These are phyloP conservation scores for Schoenoplectus tabernaemontani DNA, from an alignment of 202 grass and related monocot species.

Conservation along the genomic window DNA sequence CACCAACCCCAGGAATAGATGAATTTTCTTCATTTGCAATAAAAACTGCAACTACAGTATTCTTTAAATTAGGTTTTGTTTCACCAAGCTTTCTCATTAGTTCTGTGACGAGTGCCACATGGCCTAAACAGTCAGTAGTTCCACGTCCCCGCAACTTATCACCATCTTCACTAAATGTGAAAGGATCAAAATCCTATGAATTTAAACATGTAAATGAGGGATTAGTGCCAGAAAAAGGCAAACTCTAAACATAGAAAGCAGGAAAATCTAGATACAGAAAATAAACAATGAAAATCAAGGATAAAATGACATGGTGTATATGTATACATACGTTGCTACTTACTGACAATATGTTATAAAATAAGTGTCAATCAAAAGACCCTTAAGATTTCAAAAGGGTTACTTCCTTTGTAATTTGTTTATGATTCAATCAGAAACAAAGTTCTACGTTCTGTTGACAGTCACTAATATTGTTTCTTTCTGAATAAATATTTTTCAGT, in stretches of 20 bases:
- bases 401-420: neutral
- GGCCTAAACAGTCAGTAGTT: constrained; percentile 35
- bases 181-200: constrained; percentile 17
- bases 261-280: neutral
- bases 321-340: neutral
- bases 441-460: neutral
- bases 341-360: neutral
- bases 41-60: constrained; percentile 71
- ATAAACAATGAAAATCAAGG: neutral
- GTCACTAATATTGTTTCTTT: neutral
- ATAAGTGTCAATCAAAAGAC: neutral
- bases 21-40: constrained; percentile 97
- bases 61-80: constrained; percentile 61
- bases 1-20: constrained; percentile 57
- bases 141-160: constrained; percentile 22
- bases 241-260: neutral
- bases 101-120: constrained; percentile 80
- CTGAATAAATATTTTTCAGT: neutral
- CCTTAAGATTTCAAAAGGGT: neutral
- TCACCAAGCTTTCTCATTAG: constrained; percentile 73
- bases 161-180: constrained; percentile 25
- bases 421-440: neutral
- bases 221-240: neutral
- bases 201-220: neutral
- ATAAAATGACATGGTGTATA: neutral